These are phyloP conservation scores for Cryptosporidium ryanae DNA, from an alignment of 169 alveolate species.

Conservation along the genomic window DNA sequence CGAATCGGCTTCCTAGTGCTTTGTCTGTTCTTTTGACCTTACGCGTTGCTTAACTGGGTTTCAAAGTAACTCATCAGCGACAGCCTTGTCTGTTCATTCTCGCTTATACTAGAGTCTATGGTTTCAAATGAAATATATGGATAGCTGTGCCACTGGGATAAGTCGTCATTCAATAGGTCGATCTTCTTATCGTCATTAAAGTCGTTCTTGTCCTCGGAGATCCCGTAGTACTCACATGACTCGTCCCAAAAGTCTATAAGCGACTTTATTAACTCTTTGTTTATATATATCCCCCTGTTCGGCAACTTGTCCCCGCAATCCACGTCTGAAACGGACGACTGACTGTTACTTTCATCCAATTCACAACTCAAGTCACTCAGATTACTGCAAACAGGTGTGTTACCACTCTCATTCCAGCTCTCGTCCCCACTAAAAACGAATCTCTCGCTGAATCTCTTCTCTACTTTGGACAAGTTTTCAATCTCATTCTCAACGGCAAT, in stretches of 20 bases:
- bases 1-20: not conserved
- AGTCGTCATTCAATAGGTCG: conserved; percentile 29
- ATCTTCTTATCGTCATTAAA: not conserved
- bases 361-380: not conserved
- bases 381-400: too few species aligned
- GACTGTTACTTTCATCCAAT: not conserved
- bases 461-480: not conserved
- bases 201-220: not conserved
- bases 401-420: not conserved
- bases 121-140: conserved; percentile 67
- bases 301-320: not conserved
- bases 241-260: conserved; percentile 52
- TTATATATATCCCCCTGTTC: conserved; percentile 30
- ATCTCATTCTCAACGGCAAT: conserved; percentile 11
- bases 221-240: conserved; percentile 36
- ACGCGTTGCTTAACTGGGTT: conserved; percentile 53
- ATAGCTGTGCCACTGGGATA: conserved; percentile 67
- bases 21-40: not conserved
- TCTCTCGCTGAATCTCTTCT: conserved; percentile 5
- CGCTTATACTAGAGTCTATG: conserved; percentile 24
- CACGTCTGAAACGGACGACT: not conserved
- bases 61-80: conserved; percentile 62
- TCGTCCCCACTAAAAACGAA: conserved; percentile 1
- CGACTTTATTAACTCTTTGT: conserved; percentile 17
- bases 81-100: conserved; percentile 28